These are phyloP conservation scores for Daldinia caldariorum DNA, from an alignment of 495 filamentous ascomycete species.

Conservation along the genomic window DNA sequence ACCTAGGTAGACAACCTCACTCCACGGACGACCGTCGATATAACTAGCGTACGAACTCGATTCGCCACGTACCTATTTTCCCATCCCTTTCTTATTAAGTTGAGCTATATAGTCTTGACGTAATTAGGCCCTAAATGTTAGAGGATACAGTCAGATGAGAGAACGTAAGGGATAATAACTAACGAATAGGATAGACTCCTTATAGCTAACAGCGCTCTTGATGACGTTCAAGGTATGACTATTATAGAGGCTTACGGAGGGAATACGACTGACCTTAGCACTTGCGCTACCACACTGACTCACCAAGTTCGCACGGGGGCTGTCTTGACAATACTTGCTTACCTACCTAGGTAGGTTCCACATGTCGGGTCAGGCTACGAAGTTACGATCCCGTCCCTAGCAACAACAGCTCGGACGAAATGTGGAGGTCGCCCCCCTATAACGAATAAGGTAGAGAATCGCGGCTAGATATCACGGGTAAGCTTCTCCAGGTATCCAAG, in stretches of 20 bases:
- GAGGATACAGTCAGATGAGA: background rate
- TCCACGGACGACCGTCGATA: slow-evolving; percentile 10
- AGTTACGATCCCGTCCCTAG: slow-evolving; percentile 21
- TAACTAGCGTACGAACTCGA: slow-evolving; percentile 15
- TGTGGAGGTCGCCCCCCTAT: slow-evolving; percentile 26
- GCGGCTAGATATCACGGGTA: slow-evolving; percentile 9
- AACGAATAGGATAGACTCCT: background rate
- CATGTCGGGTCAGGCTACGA: slow-evolving; percentile 28
- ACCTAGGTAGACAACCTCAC: slow-evolving; percentile 25
- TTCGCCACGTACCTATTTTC: background rate
- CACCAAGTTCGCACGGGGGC: slow-evolving; percentile 33
- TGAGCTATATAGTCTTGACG: slow-evolving; percentile 7
- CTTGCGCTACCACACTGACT: slow-evolving; percentile 26
- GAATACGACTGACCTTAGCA: background rate
- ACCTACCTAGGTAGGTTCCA: no score
- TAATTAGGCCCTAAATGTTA: background rate
- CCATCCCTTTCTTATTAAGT: background rate
- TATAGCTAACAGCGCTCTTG: background rate
- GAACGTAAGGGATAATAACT: slow-evolving; percentile 5
- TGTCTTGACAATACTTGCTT: slow-evolving; percentile 29
- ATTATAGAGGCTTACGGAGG: background rate
- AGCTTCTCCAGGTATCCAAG: slow-evolving; percentile 18
- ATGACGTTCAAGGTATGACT: background rate
- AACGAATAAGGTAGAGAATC: background rate
- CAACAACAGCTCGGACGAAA: slow-evolving; percentile 27